Percentiles rank a stretch among this genome's conserved stretches.
These are phyloP conservation scores for Leccinum incarnatum DNA, from an alignment of 768 basidiomycete genomes.

Conservation along the genomic window DNA sequence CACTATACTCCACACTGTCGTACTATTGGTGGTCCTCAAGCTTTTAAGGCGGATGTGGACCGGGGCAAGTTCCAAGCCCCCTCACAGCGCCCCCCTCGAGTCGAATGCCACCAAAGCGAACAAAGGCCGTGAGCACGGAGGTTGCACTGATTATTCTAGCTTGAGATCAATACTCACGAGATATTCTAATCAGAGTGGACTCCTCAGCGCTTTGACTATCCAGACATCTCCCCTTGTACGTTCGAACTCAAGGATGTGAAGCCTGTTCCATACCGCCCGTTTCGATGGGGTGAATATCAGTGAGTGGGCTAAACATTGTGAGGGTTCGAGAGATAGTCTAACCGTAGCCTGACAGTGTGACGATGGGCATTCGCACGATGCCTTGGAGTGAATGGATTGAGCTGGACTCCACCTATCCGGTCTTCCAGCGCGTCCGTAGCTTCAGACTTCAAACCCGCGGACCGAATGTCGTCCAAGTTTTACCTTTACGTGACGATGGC, in stretches of 20 bases:
- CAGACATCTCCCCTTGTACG: constrained; percentile 42
- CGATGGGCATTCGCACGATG: constrained; percentile 69
- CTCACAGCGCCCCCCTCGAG: neutral
- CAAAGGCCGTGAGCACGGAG: constrained; percentile 22
- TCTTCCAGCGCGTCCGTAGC: constrained; percentile 54
- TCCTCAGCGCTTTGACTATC: constrained; percentile 50
- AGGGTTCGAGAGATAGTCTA: neutral
- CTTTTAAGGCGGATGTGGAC: constrained; percentile 16
- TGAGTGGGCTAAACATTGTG: constrained; percentile 31
- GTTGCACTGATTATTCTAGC: constrained; percentile 9
- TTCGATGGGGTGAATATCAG: constrained; percentile 63
- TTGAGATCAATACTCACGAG: neutral
- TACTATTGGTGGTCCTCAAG: constrained; percentile 5
- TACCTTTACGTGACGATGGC: constrained; percentile 42
- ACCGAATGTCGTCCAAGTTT: constrained; percentile 44
- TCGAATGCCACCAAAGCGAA: constrained; percentile 14
- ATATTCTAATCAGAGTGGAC: constrained; percentile 45
- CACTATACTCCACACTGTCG: constrained; percentile 15
- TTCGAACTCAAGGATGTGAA: constrained; percentile 41
- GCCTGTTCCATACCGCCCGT: constrained; percentile 64
- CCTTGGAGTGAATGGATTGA: constrained; percentile 73
- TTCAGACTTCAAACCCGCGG: constrained; percentile 54
- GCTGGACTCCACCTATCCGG: constrained; percentile 55
- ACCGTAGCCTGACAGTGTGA: constrained; percentile 42
- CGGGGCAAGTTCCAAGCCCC: neutral